Percentiles rank a stretch among this genome's conserved stretches.
These are phyloP conservation scores for Claviceps spartinae DNA, from an alignment of 2,329 filamentous ascomycete genomes.

Conservation along the genomic window DNA sequence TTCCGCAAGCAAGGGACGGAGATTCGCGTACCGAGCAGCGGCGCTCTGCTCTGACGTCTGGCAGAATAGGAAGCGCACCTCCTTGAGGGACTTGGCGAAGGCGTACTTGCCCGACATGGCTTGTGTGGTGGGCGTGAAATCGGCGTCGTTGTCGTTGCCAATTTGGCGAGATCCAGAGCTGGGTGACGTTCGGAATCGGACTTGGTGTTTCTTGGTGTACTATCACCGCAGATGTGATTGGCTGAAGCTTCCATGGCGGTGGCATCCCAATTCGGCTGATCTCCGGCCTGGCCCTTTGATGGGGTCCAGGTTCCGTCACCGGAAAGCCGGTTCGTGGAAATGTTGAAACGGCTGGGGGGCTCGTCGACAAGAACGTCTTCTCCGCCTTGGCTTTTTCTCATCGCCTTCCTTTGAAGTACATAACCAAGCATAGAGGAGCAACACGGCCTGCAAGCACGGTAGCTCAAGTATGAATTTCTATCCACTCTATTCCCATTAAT, in stretches of 20 bases:
- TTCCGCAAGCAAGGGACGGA: not conserved
- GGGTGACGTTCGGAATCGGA: no score
- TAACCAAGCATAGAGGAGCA: not conserved
- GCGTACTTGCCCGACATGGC: constrained; percentile 86
- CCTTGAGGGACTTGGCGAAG: constrained; percentile 78
- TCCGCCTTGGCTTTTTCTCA: not conserved
- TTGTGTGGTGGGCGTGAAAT: not conserved
- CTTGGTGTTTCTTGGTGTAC: no score
- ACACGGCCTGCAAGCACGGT: not conserved
- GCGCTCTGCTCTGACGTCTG: constrained; percentile 86
- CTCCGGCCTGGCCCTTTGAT: not conserved
- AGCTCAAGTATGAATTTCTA: not conserved
- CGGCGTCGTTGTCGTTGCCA: not conserved
- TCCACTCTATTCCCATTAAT: not conserved
- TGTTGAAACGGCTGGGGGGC: no score
- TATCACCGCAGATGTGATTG: no score
- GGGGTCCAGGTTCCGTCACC: not conserved
- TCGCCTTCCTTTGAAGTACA: not conserved
- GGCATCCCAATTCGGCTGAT: not conserved
- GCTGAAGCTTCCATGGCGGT: no score
- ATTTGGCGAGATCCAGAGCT: not conserved
- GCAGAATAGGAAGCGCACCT: constrained; percentile 95
- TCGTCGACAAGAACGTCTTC: no score
- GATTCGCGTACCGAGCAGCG: constrained; percentile 57
- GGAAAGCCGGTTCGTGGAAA: not conserved